Base-by-base conservation (phyloP, 768 basidiomycete genomes). In the Strobilomyces dryophilus region DNA sequence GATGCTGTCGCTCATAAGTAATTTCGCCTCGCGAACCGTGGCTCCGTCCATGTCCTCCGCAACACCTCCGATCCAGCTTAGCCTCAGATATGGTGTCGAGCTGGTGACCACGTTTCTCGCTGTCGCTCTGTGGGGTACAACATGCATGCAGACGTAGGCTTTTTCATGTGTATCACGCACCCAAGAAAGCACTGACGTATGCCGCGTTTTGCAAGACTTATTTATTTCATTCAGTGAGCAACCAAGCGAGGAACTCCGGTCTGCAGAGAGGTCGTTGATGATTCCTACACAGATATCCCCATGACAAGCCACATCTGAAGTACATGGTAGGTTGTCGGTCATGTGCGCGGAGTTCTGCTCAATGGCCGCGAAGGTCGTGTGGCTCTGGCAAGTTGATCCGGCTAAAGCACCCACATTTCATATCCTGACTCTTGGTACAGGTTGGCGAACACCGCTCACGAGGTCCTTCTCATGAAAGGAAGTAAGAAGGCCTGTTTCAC, bases 381-480 rank as follows among this genome's bases (percentile, higher is more conserved):
- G 36, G 36, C 36, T 37, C 14, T 37, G 36, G 36, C 17, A 37
- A 12, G 36, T 37, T 27, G 36, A n/a, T 37, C 15, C 36, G 8
- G 15, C 15, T n/a, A 37, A 37, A 37, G 14, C 4, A 6, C 15
- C 15, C 36, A 17, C 6, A 27, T 27, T 27, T n/a, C n/a, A n/a
- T 35, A 4, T 17, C 36, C 15, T 37, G 15, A 37, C 8, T 5
- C 15, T 37, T 37, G 17, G 15, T 37, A 27, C 8, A 37, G 36
- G 36, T n/a, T 37, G 15, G 36, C 17, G 36, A n/a, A 37, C 17
- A 37, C 36, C 5, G 21, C 24, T 12, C 21, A 24, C 21, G 41
- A 20, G 29, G 29, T 45, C 3, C 42, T 56, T 8, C 24, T 52
- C n/a, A 27, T 37, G 20, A 47, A 47, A 43, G 54, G 51, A 34